These are phyloP conservation scores for Suillus tomentosus DNA, from an alignment of 768 basidiomycete species.

Conservation along the genomic window DNA sequence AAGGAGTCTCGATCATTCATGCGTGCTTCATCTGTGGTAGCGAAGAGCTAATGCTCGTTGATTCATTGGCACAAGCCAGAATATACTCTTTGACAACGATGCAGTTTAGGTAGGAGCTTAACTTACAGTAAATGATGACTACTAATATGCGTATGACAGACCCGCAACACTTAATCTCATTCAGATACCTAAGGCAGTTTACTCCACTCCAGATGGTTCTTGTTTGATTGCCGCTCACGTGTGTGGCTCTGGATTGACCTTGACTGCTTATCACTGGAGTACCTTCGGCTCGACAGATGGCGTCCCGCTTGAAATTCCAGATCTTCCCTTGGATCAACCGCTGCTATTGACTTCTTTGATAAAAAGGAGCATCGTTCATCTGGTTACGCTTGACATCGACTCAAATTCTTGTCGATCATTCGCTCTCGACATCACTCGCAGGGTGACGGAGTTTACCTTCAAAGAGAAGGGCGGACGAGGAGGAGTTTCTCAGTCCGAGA, in stretches of 20 bases:
- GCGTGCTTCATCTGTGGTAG: slow-evolving; percentile 49
- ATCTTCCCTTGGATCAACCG: slow-evolving; percentile 22
- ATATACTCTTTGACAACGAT: slow-evolving; percentile 57
- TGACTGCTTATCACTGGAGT: slow-evolving; percentile 54
- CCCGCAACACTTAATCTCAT: slow-evolving; percentile 46
- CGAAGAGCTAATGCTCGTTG: slow-evolving; percentile 56
- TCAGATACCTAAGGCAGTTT: slow-evolving; percentile 35
- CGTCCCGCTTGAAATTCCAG: slow-evolving; percentile 38
- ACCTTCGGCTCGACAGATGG: slow-evolving; percentile 57
- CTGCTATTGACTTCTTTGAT: slow-evolving; percentile 48
- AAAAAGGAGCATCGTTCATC: slow-evolving; percentile 42
- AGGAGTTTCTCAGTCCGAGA: slow-evolving; percentile 16
- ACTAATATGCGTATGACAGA: slow-evolving; percentile 27
- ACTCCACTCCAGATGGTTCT: slow-evolving; percentile 56
- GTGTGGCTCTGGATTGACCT: slow-evolving; percentile 17
- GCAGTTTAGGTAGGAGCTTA: slow-evolving; percentile 49
- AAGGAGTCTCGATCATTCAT: slow-evolving; percentile 30
- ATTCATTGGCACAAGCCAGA: slow-evolving; percentile 43
- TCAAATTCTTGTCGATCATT: slow-evolving; percentile 40
- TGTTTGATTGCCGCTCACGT: slow-evolving; percentile 45
- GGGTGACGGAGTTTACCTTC: slow-evolving; percentile 59
- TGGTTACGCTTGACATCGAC: slow-evolving; percentile 41
- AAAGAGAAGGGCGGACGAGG: slow-evolving; percentile 39
- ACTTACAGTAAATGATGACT: not conserved
- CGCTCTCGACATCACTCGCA: slow-evolving; percentile 54